Conservation (phyloP, 306 rosid species). For the Styphnolobium japonicum region DNA sequence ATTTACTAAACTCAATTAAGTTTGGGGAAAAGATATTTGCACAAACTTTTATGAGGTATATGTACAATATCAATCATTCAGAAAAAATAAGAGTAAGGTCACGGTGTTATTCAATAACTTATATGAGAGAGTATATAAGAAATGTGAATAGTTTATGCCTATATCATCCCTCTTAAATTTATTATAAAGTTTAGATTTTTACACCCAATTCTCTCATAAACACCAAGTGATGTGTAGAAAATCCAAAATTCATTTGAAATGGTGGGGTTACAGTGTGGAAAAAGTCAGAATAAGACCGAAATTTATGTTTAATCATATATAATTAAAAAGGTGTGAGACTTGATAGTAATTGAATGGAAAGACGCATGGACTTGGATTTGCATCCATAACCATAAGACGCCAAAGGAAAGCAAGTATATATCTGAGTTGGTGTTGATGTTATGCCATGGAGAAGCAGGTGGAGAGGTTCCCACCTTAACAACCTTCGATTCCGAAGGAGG, state of each 20-base stretch:
- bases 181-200: no score
- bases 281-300: background rate
- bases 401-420: background rate
- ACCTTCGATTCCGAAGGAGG: constrained; percentile 7
- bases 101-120: no score
- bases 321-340: constrained; percentile 12
- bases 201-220: no score
- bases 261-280: background rate
- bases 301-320: constrained; percentile 18
- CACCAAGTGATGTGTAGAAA: background rate
- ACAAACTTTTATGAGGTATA: no score
- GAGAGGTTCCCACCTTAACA: constrained; percentile 14
- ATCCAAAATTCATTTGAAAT: background rate
- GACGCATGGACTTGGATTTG: background rate
- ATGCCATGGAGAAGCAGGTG: background rate
- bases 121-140: no score
- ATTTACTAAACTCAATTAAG: no score
- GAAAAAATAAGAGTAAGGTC: no score
- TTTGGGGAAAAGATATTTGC: no score
- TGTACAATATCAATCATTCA: no score
- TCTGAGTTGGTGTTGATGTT: constrained; percentile 18
- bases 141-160: no score
- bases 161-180: no score
- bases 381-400: background rate
- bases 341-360: background rate